A percentile compares a stretch with the other conserved stretches of the same genome.
phyloP scores from a whole-genome alignment of 2,329 filamentous ascomycete species.

The Aspergillus hortae region DNA sequence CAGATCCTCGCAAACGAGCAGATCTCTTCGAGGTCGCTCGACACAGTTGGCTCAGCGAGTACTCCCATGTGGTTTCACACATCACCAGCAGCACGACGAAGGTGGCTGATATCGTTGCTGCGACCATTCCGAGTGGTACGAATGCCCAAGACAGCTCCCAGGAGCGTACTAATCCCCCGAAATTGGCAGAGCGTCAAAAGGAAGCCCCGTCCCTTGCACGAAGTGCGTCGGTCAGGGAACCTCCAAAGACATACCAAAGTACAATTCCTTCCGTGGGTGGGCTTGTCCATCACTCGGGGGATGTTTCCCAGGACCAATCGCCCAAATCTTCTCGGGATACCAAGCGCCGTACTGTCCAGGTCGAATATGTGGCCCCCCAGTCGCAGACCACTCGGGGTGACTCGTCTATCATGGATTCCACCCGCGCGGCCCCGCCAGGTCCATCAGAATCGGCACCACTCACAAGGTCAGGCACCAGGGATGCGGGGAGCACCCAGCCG shows the following conservation, averaged over 20 bases:
- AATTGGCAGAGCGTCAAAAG: slow-evolving; percentile 42
- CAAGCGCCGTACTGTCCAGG: slow-evolving; percentile 91
- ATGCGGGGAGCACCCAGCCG: slow-evolving; percentile 6
- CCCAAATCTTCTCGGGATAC: slow-evolving; percentile 70
- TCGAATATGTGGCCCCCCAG: slow-evolving; percentile 92
- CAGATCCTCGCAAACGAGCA: slow-evolving; percentile 88
- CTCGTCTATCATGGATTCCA: slow-evolving; percentile 7
- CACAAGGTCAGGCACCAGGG: slow-evolving; percentile 16
- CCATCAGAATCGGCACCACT: slow-evolving; percentile 45
- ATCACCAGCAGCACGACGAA: slow-evolving; percentile 95
- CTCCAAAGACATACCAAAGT: slow-evolving; percentile 62
- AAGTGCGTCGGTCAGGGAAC: slow-evolving; percentile 88
- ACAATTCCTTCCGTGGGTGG: slow-evolving; percentile 52
- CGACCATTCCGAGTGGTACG: slow-evolving; percentile 62
- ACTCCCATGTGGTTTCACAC: slow-evolving; percentile 91
- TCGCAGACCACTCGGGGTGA: slow-evolving; percentile 78
- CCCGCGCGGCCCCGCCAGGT: slow-evolving; percentile 16
- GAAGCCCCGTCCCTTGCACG: slow-evolving; percentile 67
- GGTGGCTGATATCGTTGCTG: slow-evolving; percentile 77
- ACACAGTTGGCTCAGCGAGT: slow-evolving; percentile 97
- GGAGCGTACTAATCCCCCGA: slow-evolving; percentile 3
- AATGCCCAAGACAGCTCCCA: not conserved
- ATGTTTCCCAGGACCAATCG: slow-evolving; percentile 65
- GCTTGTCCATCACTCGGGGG: slow-evolving; percentile 68
- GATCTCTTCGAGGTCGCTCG: slow-evolving; percentile 96